Base-by-base conservation (phyloP, 108 stramenopile genomes). In the Cyclotella cryptica region DNA sequence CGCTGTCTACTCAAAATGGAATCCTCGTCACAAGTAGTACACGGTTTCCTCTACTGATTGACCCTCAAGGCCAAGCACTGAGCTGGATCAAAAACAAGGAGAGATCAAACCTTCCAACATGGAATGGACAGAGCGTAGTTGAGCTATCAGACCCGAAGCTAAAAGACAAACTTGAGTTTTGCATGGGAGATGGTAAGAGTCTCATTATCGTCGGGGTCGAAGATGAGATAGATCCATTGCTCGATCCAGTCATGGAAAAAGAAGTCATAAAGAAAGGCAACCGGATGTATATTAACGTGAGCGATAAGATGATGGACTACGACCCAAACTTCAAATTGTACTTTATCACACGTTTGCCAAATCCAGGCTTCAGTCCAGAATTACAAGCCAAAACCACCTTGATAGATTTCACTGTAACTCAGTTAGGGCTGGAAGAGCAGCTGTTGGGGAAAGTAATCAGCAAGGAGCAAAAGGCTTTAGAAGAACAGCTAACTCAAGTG, bases 311-410 rank as follows among this genome's bases (percentile, higher is more conserved):
- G 85, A 93, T 94, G 95, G 95, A 96, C 77, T 94, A 80, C 71
- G 88, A 95, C 84, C 90, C 91, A 13, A 87, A 83, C 39, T 97
- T 97, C 77, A 80, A 77, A 74, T 61, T 93, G 72, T 97, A 89
- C 77, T 97, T 97, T 82, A 94, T 97, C 42, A 93, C 95, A 26
- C 71, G 96, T 26, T 79, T 97, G 61, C 94, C 96, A 60, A 97
- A 97, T 84, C 96, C 96, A 30, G 91, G 69, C 73, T 97, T 97
- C 57, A 85, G 86, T 54, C 96, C 96, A 21, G 96, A 97, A 84
- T 83, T 96, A 35, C 96, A 97, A 82, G 95, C 96, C 10, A 97
- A 97, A 87, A 96, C 95, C 19, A 97, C 95, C 4, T 76, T 97
- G 63, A 94, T 97, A 24, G 95, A 97, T 86, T 97, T 97, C 66